phyloP scores from a whole-genome alignment of 1,284 basidiomycete genomes.

The Sporisorium scitamineum region DNA sequence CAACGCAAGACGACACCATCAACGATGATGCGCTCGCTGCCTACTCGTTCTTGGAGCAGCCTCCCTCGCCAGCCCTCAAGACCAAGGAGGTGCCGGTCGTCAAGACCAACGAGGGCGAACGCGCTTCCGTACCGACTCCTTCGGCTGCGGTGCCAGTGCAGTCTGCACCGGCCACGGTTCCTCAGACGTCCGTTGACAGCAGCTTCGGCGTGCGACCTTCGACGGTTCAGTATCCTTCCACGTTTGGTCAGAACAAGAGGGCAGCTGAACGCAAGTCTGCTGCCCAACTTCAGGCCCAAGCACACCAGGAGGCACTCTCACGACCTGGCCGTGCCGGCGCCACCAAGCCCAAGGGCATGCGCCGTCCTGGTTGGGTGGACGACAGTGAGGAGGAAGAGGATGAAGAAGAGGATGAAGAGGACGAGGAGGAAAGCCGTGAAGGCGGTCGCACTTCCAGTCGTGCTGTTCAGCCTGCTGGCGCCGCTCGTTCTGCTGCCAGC shows the following conservation, averaged over 20 bases:
- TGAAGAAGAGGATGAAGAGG: constrained; percentile 65
- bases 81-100: constrained; percentile 17
- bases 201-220: constrained; percentile 23
- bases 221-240: constrained; percentile 53
- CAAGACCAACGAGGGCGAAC: constrained; percentile 13
- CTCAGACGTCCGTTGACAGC: constrained; percentile 17
- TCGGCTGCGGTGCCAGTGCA: constrained; percentile 1
- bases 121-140: constrained; percentile 12
- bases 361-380: constrained; percentile 51
- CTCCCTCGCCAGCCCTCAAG: constrained; percentile 51
- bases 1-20: constrained; percentile 42
- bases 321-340: constrained; percentile 52
- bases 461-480: neutral
- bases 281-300: constrained; percentile 59
- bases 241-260: constrained; percentile 61
- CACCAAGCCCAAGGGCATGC: constrained; percentile 44
- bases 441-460: neutral
- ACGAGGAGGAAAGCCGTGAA: constrained; percentile 52
- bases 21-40: constrained; percentile 61
- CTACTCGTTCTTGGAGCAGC: constrained; percentile 62
- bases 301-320: constrained; percentile 58
- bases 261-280: constrained; percentile 60
- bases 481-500: constrained; percentile 30
- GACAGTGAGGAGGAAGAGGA: constrained; percentile 58
- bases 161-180: neutral